phyloP scores from a whole-genome alignment of 2,329 filamentous ascomycete genomes.

The Penicillium sp. region DNA sequence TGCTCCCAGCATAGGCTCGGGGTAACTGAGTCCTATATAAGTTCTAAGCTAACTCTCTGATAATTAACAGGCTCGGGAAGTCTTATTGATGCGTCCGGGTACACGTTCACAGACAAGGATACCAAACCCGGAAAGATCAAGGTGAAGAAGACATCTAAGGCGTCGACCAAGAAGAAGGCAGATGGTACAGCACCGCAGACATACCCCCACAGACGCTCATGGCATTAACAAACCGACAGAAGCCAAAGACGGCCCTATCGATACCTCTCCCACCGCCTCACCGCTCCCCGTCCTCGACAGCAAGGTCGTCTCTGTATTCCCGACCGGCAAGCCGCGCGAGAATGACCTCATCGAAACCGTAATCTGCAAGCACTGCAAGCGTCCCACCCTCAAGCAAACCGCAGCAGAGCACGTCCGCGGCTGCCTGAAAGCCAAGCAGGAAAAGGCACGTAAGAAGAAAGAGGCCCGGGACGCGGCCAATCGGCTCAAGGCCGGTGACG shows the following conservation, averaged over 20 bases:
- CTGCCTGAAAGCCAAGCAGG: conserved; percentile 80
- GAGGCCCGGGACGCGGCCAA: conserved; percentile 69
- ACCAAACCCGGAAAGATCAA: conserved; percentile 45
- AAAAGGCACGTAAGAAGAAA: conserved; percentile 73
- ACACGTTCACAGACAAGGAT: conserved; percentile 46
- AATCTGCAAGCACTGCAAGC: conserved; percentile 92
- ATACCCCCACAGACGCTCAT: background rate
- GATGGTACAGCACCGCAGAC: conserved; percentile 26
- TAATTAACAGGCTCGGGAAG: conserved; percentile 28
- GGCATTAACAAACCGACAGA: conserved; percentile 14
- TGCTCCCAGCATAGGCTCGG: conserved; percentile 3
- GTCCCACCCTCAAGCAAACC: conserved; percentile 71
- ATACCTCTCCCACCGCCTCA: conserved; percentile 37
- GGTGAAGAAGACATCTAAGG: conserved; percentile 40
- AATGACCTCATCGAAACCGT: conserved; percentile 77
- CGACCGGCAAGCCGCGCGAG: conserved; percentile 74
- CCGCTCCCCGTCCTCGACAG: conserved; percentile 64
- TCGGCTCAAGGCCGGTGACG: conserved; percentile 52
- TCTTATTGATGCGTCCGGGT: conserved; percentile 46
- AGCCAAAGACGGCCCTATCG: conserved; percentile 27
- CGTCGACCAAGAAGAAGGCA: conserved; percentile 36
- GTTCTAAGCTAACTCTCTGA: conserved; percentile 5
- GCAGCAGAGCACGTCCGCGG: conserved; percentile 76
- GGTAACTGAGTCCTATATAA: background rate
- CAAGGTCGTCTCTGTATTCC: conserved; percentile 71